These are phyloP conservation scores for Drosera spatulata DNA, from an alignment of 179 eudicot species.

Conservation along the genomic window DNA sequence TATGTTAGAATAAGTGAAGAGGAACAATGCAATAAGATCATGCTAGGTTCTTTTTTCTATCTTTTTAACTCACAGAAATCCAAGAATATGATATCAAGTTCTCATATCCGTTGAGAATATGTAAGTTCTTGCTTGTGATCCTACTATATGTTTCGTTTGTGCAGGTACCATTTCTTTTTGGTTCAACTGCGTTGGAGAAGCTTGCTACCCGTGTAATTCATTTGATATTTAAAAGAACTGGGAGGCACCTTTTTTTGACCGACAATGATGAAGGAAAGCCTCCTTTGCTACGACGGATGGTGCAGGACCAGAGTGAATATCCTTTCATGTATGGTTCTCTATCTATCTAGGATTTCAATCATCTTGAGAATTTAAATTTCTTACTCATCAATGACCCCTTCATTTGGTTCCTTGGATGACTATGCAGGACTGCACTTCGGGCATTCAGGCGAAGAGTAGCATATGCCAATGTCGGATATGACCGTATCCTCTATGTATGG, in stretches of 20 bases:
- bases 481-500: constrained; percentile 72
- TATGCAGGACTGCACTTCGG: constrained; percentile 73
- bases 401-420: constrained; percentile 8
- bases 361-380: constrained; percentile 1
- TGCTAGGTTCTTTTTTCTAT: too few species aligned
- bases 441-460: constrained; percentile 80
- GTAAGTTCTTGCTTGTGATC: background rate
- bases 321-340: constrained; percentile 53
- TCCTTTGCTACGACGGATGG: constrained; percentile 84
- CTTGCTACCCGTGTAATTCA: constrained; percentile 66
- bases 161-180: constrained; percentile 97
- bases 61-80: too few species aligned
- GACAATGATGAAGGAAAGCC: constrained; percentile 77
- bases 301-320: constrained; percentile 59
- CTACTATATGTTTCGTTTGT: constrained; percentile 3
- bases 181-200: constrained; percentile 73
- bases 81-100: too few species aligned
- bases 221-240: constrained; percentile 91
- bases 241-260: constrained; percentile 81
- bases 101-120: background rate
- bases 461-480: constrained; percentile 94
- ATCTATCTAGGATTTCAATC: constrained; percentile 1
- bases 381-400: constrained; percentile 2
- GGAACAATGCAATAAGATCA: too few species aligned
- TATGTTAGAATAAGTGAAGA: too few species aligned